These are phyloP conservation scores for Quercus suber DNA, from an alignment of 306 rosid genomes.

Conservation along the genomic window DNA sequence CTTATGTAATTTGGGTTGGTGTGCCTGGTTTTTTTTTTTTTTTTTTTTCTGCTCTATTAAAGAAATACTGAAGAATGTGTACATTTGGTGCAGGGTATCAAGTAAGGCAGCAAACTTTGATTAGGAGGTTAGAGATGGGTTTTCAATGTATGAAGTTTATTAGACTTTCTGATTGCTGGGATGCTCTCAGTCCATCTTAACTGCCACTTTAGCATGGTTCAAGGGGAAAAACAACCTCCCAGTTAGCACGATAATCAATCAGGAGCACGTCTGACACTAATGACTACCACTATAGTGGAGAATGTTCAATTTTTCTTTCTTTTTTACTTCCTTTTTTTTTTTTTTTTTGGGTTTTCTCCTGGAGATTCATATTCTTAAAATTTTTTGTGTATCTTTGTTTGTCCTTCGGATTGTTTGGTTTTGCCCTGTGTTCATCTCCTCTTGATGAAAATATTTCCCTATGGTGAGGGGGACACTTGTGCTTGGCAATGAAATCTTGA, in stretches of 20 bases:
- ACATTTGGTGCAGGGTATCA: conserved; percentile 31
- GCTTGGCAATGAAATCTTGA: not conserved
- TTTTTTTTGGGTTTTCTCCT: conserved; percentile 21
- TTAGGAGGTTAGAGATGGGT: conserved; percentile 37
- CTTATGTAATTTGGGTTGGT: not conserved
- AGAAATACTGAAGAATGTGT: conserved; percentile 3
- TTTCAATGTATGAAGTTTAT: conserved; percentile 17
- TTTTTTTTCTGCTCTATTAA: conserved; percentile 9
- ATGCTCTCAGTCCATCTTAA: conserved; percentile 25
- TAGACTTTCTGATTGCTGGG: conserved; percentile 23
- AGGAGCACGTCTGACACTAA: conserved; percentile 26
- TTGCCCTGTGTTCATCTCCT: conserved; percentile 14
- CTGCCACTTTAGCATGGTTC: conserved; percentile 29
- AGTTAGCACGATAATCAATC: not conserved
- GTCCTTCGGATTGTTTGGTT: conserved; percentile 13
- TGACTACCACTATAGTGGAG: conserved; percentile 28
- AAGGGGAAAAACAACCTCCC: no score
- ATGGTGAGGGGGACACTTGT: not conserved
- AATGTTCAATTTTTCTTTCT: conserved; percentile 14
- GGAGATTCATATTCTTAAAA: not conserved
- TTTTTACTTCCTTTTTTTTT: not conserved
- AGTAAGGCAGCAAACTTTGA: conserved; percentile 32
- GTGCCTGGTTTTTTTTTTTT: conserved; percentile 15
- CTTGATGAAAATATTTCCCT: not conserved
- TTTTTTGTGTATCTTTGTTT: conserved; percentile 14